Evolutionary conservation across 148 eudicot genomes (phyloP), one percentile per base, ranked within the genome.

Genomic region (Heliamphora exappendiculata): DNA sequence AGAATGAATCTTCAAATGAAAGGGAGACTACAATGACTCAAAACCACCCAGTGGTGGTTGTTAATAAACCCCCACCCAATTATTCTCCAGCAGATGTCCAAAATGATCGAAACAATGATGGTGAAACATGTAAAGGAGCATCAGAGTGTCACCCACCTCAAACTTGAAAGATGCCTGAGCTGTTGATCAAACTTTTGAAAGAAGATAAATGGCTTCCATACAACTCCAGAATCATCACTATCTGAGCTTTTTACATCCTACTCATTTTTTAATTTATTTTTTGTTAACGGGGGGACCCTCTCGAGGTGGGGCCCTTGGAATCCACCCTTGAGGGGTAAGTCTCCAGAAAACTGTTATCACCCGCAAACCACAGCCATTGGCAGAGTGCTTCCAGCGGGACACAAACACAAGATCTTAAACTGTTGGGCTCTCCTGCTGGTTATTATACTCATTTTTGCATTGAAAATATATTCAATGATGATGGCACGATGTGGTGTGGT

Each of bases 1-100:
- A 85, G 57, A 73, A 82, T 31, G 82, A 79, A 73, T 44, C 87
- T 76, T 77, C 81, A 67, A 74, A 76, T 66, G 66, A 81, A 72
- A 78, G 64, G 17, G 80, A 79, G 77, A 60, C 77, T 59, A 59
- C 75, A 53, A 66, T 75, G 28, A 76, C 75, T 70, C 79, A 74
- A 70, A 82, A 81, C 63, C 78, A 81, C 45, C 68, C 82, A 22
- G 79, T 81, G 33, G 70, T 82, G 36, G 74, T 88, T 33, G 70
- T 80, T 82, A 72, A 89, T 60, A 78, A 77, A 64, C 62, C 80
- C 42, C 67, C 59, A 55, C 19, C 84, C 8, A 47, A 58, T 24
- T 17, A 71, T 51, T 26, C 70, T 24, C 75, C 76, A 36, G 12
- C 74, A 4, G 70, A 51, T 76, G 42, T 73, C 53, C 77, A 79